Evolutionary conservation across 2,329 filamentous ascomycete genomes (phyloP), one percentile per base, ranked within the genome.

Genomic region (Aspergillus ruber): DNA sequence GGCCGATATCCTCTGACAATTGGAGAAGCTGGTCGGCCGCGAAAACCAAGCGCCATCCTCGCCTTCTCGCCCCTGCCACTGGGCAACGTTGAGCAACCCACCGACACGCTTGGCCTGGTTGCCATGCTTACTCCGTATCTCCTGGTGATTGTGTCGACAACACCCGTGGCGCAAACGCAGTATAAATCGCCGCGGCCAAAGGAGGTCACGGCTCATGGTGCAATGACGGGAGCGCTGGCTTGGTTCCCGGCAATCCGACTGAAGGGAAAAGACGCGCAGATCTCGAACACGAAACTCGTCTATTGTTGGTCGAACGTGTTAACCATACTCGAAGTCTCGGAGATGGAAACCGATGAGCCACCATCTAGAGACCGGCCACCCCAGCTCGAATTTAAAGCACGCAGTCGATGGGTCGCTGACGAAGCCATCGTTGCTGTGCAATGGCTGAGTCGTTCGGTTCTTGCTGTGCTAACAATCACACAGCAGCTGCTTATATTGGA

Each of bases 301-400:
- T 98, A 98, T 71, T 96, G 90, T 68, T 98, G 93, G 93, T 97
- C 93, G 2, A 97, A 97, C 60, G 83, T 97, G n/a, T 73, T 98
- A 55, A 97, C 90, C 0, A 84, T 98, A 4, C 73, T 98, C 20
- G 93, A 98, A 54, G 82, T 97, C 9, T 84, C 91, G 44, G 86
- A 93, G 56, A 74, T 84, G 10, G 77, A 78, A 17, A 70, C 69
- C 8, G 67, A 74, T 4, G 70, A 75, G 20, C 64, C 78, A 0
- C 79, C 82, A 12, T 83, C 89, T 55, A 83, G 82, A 52, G 86
- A 91, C 55, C 90, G 88, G 59, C 88, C 87, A 3, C 81, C 88
- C 1, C 83, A 78, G 42, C 79, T 97, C 18, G 81, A 80, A 40
- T 98, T 98, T 69, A 83, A 80, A 60, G 80, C 89, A 3, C 83